phyloP scores from a whole-genome alignment of 352 stramenopile species.

The Phytophthora hibernalis region DNA sequence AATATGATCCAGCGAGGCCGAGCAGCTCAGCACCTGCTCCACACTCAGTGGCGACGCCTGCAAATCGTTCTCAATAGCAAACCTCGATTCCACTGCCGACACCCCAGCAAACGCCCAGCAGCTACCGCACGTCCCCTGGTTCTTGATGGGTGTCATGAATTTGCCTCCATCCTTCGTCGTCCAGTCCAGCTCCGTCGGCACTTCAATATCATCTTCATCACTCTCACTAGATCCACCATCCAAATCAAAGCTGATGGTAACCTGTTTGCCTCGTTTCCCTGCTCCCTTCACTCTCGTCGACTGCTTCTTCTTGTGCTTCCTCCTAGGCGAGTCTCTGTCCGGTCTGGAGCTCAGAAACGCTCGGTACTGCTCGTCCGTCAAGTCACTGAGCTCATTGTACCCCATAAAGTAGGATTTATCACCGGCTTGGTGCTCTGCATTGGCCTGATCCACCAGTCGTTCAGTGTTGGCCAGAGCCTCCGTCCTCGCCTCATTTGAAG shows the following conservation, averaged over 20 bases:
- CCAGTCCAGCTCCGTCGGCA: slow-evolving; percentile 74
- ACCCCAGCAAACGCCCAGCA: slow-evolving; percentile 93
- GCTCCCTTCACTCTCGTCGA: slow-evolving; percentile 7
- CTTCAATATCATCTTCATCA: slow-evolving; percentile 28
- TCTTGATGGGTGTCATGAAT: slow-evolving; percentile 92
- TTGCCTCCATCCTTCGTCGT: slow-evolving; percentile 71
- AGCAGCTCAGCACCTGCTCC: slow-evolving; percentile 88
- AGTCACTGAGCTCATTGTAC: slow-evolving; percentile 74
- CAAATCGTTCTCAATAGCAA: slow-evolving; percentile 81
- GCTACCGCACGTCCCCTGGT: slow-evolving; percentile 93
- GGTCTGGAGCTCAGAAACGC: slow-evolving; percentile 60
- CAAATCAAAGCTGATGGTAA: slow-evolving; percentile 36
- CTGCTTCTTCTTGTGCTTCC: slow-evolving; percentile 7
- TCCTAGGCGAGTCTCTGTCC: slow-evolving; percentile 31
- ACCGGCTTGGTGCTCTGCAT: slow-evolving; percentile 50
- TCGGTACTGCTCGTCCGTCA: slow-evolving; percentile 72
- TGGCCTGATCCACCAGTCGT: slow-evolving; percentile 53
- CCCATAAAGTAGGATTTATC: slow-evolving; percentile 57
- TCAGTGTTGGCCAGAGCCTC: slow-evolving; percentile 53
- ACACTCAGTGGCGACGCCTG: slow-evolving; percentile 75
- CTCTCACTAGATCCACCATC: slow-evolving; percentile 22
- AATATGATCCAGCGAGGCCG: slow-evolving; percentile 72
- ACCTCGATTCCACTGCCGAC: slow-evolving; percentile 74
- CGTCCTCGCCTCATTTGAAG: slow-evolving; percentile 49
- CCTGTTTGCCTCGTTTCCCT: slow-evolving; percentile 19